phyloP scores from a whole-genome alignment of 73 alveolate genomes.

The Paramecium bursaria region DNA sequence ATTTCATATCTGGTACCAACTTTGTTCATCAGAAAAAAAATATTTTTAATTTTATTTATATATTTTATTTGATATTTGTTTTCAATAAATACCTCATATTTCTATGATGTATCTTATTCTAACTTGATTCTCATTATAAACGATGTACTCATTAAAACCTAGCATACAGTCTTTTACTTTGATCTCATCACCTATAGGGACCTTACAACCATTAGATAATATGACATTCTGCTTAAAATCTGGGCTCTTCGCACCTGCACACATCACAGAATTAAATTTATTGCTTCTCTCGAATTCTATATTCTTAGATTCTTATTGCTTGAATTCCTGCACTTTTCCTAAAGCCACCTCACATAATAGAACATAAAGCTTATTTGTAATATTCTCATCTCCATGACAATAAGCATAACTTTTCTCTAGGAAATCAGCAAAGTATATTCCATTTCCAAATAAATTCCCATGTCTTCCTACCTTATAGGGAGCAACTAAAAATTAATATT shows the following conservation, averaged over 20 bases:
- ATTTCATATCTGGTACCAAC: too few species aligned
- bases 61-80: too few species aligned
- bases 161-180: background rate
- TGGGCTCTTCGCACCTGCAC: constrained; percentile 90
- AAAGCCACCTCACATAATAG: constrained; percentile 96
- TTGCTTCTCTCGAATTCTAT: constrained; percentile 41
- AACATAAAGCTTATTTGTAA: constrained; percentile 60
- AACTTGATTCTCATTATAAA: constrained; percentile 85
- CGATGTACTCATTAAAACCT: constrained; percentile 84
- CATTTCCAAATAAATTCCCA: constrained; percentile 93
- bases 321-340: constrained; percentile 84
- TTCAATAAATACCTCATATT: constrained; percentile 37
- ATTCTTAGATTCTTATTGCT: too few species aligned
- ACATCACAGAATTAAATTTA: constrained; percentile 79
- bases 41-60: too few species aligned
- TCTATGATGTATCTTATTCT: constrained; percentile 86
- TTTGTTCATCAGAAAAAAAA: too few species aligned
- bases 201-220: constrained; percentile 91
- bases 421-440: constrained; percentile 95
- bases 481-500: constrained; percentile 74
- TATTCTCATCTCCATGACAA: constrained; percentile 39
- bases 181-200: constrained; percentile 87
- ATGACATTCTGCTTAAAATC: constrained; percentile 81
- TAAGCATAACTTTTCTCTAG: constrained; percentile 79
- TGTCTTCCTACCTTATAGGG: constrained; percentile 89